These are phyloP conservation scores for Hevea brasiliensis DNA, from an alignment of 345 rosid species.

Conservation along the genomic window DNA sequence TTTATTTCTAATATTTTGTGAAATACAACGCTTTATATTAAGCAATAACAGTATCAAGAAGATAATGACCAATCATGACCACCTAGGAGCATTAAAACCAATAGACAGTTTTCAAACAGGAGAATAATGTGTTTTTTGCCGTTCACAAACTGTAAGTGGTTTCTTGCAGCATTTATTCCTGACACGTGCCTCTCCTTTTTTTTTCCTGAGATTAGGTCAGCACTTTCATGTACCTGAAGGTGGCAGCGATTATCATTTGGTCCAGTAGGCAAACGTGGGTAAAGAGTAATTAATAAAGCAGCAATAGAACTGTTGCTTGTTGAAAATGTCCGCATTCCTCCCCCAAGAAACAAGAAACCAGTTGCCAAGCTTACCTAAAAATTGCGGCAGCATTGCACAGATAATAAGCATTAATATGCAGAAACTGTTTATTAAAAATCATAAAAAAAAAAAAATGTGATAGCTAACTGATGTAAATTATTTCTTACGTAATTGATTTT, in stretches of 20 bases:
- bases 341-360: slow-evolving; percentile 97
- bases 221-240: slow-evolving; percentile 69
- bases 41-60: background rate
- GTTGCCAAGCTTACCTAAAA: slow-evolving; percentile 85
- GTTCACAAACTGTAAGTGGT: background rate
- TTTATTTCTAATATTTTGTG: background rate
- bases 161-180: slow-evolving; percentile 5
- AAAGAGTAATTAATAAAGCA: slow-evolving; percentile 80
- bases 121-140: background rate
- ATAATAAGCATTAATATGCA: background rate
- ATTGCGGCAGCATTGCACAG: slow-evolving; percentile 2
- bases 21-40: background rate
- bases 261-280: slow-evolving; percentile 92
- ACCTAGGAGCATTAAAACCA: background rate
- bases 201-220: background rate
- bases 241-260: slow-evolving; percentile 99
- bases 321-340: slow-evolving; percentile 89
- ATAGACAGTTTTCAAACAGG: background rate
- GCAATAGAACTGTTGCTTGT: slow-evolving; percentile 81
- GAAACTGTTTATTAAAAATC: background rate
- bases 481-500: background rate
- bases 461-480: background rate
- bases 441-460: background rate
- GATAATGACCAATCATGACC: background rate
- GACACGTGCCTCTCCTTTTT: background rate